phyloP scores from a whole-genome alignment of 2,329 filamentous ascomycete species.

The Onygenales sp. region DNA sequence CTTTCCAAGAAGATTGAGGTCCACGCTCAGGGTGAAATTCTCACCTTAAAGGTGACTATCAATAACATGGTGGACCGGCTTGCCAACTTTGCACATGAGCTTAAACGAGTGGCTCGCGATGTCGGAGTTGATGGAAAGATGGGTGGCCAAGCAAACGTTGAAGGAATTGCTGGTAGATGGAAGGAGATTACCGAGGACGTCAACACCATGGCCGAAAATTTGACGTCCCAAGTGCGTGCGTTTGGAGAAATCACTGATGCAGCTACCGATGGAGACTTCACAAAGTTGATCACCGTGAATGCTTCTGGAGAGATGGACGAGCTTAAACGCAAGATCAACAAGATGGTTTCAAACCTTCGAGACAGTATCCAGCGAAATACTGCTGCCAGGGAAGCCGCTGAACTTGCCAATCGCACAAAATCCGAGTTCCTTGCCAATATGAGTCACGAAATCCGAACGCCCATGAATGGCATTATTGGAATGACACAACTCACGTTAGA shows the following conservation, averaged over 20 bases:
- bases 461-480: constrained; percentile 95
- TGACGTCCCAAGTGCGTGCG: constrained; percentile 93
- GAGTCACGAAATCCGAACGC: constrained; percentile 96
- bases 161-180: constrained; percentile 87
- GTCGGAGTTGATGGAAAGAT: constrained; percentile 98
- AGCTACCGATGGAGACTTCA: constrained; percentile 94
- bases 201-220: constrained; percentile 79
- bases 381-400: constrained; percentile 87
- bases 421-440: constrained; percentile 98
- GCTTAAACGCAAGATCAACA: constrained; percentile 97
- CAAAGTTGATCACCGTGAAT: constrained; percentile 91
- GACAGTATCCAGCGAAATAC: constrained; percentile 97
- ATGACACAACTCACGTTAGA: constrained; percentile 97
- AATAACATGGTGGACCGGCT: constrained; percentile 97
- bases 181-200: constrained; percentile 97
- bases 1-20: constrained; percentile 95
- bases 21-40: constrained; percentile 87
- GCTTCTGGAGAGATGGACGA: constrained; percentile 99
- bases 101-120: constrained; percentile 91
- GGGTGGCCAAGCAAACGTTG: constrained; percentile 92
- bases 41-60: constrained; percentile 89
- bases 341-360: constrained; percentile 93
- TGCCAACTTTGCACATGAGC: constrained; percentile 91
- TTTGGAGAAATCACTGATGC: constrained; percentile 99
- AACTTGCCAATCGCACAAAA: constrained; percentile 95